phyloP scores from a whole-genome alignment of 495 filamentous ascomycete species.

The Aspergillus sclerotiicarbonarius region DNA sequence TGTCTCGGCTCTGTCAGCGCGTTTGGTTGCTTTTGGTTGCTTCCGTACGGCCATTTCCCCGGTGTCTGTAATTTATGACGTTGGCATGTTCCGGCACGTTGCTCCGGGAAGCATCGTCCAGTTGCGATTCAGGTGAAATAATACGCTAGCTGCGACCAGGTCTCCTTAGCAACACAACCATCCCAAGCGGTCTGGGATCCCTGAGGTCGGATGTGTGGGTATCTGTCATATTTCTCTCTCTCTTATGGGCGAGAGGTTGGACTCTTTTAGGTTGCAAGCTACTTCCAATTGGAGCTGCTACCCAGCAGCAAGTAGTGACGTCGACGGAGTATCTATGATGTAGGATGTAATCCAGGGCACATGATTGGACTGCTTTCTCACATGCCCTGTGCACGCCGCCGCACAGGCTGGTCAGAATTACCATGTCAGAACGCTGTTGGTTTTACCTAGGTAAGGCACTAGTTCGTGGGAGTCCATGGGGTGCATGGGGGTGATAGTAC shows the following conservation, averaged over 20 bases:
- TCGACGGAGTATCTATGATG: constrained; percentile 13
- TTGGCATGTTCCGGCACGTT: constrained; percentile 34
- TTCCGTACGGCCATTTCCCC: constrained; percentile 21
- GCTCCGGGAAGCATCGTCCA: constrained; percentile 24
- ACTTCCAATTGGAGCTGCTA: background rate
- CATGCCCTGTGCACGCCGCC: constrained; percentile 13
- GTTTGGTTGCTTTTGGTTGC: constrained; percentile 5
- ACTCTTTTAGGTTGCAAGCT: background rate
- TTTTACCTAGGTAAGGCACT: background rate
- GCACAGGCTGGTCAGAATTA: constrained; percentile 13
- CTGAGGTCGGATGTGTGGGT: background rate
- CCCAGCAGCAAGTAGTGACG: background rate
- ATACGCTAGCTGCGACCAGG: constrained; percentile 11
- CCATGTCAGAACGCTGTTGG: background rate
- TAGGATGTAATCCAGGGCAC: constrained; percentile 19
- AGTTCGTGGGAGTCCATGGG: background rate
- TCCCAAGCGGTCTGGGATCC: background rate
- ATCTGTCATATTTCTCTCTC: background rate
- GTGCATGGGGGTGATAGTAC: background rate
- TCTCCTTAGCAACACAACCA: constrained; percentile 6
- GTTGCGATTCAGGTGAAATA: constrained; percentile 21
- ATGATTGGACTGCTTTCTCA: constrained; percentile 18
- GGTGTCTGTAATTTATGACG: constrained; percentile 42
- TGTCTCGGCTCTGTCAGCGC: constrained; percentile 34
- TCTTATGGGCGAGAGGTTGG: background rate